phyloP scores from a whole-genome alignment of 2,329 filamentous ascomycete species.

The Penicillium sp. region DNA sequence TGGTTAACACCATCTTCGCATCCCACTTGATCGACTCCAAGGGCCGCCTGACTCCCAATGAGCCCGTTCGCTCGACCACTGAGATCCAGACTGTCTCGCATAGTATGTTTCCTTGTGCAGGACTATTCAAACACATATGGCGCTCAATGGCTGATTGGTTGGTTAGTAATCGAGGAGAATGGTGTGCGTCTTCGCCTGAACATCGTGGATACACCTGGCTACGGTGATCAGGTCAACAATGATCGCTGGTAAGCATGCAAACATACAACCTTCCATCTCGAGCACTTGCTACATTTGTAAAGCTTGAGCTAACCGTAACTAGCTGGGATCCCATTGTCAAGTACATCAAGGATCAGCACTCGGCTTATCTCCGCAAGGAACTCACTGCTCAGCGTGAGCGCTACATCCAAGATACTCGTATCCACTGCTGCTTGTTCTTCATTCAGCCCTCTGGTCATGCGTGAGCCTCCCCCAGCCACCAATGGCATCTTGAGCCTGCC shows the following conservation, averaged over 20 bases:
- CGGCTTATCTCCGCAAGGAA: slow-evolving; percentile 97
- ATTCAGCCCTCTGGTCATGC: slow-evolving; percentile 98
- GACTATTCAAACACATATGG: neutral
- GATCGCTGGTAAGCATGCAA: slow-evolving; percentile 68
- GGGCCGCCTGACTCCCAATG: slow-evolving; percentile 86
- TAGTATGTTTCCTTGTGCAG: slow-evolving; percentile 48
- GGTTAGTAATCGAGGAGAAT: slow-evolving; percentile 88
- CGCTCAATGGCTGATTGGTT: slow-evolving; percentile 18
- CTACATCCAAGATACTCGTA: slow-evolving; percentile 98
- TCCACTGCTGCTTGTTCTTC: slow-evolving; percentile 99
- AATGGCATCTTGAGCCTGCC: neutral
- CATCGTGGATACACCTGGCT: slow-evolving; percentile 98
- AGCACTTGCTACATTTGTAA: too few species aligned
- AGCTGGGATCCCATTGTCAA: slow-evolving; percentile 99
- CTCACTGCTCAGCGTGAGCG: slow-evolving; percentile 98
- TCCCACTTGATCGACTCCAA: slow-evolving; percentile 99
- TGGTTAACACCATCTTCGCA: slow-evolving; percentile 99
- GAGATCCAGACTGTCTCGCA: slow-evolving; percentile 98
- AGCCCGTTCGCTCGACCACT: slow-evolving; percentile 90
- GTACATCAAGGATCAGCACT: slow-evolving; percentile 99
- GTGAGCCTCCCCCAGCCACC: slow-evolving; percentile 30
- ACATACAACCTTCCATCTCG: neutral
- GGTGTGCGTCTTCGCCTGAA: slow-evolving; percentile 95
- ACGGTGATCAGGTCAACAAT: slow-evolving; percentile 98
- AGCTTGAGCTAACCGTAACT: neutral